Evolutionary conservation across 2,329 filamentous ascomycete genomes (phyloP).

Genomic region (Alternaria viburni): DNA sequence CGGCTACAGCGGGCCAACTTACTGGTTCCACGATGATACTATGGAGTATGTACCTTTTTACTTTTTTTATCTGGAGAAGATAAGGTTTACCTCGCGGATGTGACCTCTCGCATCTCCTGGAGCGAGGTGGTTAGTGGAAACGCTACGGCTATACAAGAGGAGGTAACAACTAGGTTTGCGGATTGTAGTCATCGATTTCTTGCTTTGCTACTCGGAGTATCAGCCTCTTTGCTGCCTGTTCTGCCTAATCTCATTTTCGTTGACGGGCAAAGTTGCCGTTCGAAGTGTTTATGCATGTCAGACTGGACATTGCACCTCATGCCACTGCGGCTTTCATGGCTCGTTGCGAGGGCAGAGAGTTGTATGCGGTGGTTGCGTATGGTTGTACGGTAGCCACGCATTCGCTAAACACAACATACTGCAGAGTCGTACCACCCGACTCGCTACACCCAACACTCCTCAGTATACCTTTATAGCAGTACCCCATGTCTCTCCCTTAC

Average conservation of each 20-base stretch:
- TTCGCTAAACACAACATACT: constrained; percentile 6
- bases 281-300: background rate
- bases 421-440: background rate
- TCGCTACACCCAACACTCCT: background rate
- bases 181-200: background rate
- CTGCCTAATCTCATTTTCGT: background rate
- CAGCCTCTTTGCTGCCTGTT: background rate
- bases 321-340: background rate
- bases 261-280: background rate
- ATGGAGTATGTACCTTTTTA: background rate
- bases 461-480: background rate
- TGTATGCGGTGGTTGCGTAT: constrained; percentile 8
- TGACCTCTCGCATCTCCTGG: background rate
- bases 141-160: background rate
- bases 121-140: background rate
- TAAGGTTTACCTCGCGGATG: background rate
- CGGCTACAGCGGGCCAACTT: background rate
- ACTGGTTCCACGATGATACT: background rate
- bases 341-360: background rate
- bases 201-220: background rate
- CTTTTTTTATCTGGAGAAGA: background rate
- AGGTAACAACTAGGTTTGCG: background rate
- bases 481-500: background rate
- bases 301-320: background rate
- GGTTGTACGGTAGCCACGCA: constrained; percentile 27